Evolutionary conservation across 805 yeast genomes (phyloP), one percentile per base, ranked within the genome.

Genomic region (Candida andamanensis): DNA sequence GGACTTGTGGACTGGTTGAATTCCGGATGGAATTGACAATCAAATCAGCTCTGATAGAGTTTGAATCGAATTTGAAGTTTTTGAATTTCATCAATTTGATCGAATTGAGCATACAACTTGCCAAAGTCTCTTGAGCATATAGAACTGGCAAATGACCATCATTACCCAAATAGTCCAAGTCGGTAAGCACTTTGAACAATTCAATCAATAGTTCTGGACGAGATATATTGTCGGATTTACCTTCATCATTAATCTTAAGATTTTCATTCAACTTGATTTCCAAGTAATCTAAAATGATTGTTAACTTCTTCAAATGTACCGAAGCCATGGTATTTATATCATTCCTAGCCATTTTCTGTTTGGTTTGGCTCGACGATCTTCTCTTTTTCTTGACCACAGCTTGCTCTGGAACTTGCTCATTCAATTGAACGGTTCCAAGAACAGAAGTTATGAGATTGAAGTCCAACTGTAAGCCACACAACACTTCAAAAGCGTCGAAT

Each of bases 111-210:
- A 92, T 80, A 54, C 95, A 85, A 26, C 84, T 75, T 2, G 96
- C 92, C 39, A 92, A 63, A 0, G 90, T 77, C 54, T 92, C 97
- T 60, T 92, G 95, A 1, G 95, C 81, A 46, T 89, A 90, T 27
- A 85, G 66, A 4, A 90, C 90, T 4, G 98, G 95, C 40, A 92
- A 64, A 36, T 86, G 85, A 24, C 95, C 95, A 52, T 89, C 97
- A 42, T 77, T 78, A 26, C 95, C 95, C 29, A 92, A 67, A 17
- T 95, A 78, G 52, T 84, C 92, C 42, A 83, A 63, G 52, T 84
- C 92, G 32, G 85, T 75, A 30, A 84, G 61, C 22, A 80, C 63
- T 41, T 72, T 72, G 59, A 84, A 79, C 37, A 78, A 52, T 11
- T 74, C 58, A 31, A 66, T 63, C 24, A 78, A 56, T 30, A 78